Conservation (phyloP, 306 rosid species). For the Ochetophila trinervis region DNA sequence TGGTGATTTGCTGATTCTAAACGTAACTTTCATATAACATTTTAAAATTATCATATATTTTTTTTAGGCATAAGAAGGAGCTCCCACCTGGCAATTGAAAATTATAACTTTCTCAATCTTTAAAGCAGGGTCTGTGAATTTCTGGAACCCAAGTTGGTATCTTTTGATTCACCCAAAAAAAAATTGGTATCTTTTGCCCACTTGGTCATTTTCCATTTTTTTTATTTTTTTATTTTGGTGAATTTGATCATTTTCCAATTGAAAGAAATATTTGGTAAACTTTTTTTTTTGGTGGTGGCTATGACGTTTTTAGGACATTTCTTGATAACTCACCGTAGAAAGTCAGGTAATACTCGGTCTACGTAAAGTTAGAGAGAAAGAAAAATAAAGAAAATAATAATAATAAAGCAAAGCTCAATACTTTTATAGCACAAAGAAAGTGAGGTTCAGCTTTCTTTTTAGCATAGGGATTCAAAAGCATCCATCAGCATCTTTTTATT, state of each 20-base stretch:
- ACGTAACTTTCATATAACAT: too few species aligned
- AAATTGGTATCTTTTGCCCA: conserved; percentile 7
- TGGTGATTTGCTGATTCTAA: too few species aligned
- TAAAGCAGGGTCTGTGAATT: background rate
- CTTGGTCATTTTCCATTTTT: conserved; percentile 14
- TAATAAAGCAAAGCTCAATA: conserved; percentile 27
- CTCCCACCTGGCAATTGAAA: background rate
- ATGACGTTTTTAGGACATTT: conserved; percentile 22
- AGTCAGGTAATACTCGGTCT: conserved; percentile 35
- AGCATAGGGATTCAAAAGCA: conserved; percentile 36
- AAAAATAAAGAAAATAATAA: conserved; percentile 4
- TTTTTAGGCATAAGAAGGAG: background rate
- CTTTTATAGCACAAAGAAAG: conserved; percentile 32
- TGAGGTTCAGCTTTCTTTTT: conserved; percentile 30
- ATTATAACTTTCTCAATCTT: background rate
- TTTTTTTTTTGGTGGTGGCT: conserved; percentile 27
- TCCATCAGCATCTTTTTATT: conserved; percentile 31
- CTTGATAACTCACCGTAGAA: conserved; percentile 22
- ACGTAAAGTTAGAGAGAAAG: conserved; percentile 8
- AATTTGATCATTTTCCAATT: conserved; percentile 7
- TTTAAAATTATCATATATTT: background rate
- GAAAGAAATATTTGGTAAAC: conserved; percentile 7
- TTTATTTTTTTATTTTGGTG: too few species aligned
- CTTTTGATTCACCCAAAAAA: too few species aligned
- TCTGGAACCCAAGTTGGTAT: background rate